A percentile compares a stretch with the other conserved stretches of the same genome.
These are phyloP conservation scores for Trypanosoma cruzi DNA, from an alignment of 208 protist genomes.

Conservation along the genomic window DNA sequence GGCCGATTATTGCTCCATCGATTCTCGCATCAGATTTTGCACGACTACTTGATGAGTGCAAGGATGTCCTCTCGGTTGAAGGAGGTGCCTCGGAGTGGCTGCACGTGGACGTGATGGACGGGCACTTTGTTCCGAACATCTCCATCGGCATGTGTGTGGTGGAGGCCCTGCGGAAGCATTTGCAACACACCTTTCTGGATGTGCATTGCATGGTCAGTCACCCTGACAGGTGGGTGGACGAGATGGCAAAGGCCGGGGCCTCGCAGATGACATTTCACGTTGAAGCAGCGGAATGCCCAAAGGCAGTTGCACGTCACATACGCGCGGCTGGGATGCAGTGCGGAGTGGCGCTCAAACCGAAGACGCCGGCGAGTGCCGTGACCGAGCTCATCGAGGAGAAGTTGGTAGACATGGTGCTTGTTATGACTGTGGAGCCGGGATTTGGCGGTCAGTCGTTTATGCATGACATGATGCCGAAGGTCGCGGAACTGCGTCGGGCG, in stretches of 20 bases:
- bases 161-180: conserved; percentile 81
- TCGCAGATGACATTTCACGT: conserved; percentile 95
- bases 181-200: conserved; percentile 92
- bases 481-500: conserved; percentile 77
- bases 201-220: conserved; percentile 97
- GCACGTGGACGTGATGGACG: conserved; percentile 98
- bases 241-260: conserved; percentile 90
- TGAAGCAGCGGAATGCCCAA: conserved; percentile 83
- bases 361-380: conserved; percentile 80
- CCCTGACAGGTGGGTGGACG: conserved; percentile 88
- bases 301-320: conserved; percentile 66
- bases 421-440: conserved; percentile 99
- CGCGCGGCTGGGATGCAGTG: conserved; percentile 84
- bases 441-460: conserved; percentile 99
- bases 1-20: conserved; percentile 86
- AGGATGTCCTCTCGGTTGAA: conserved; percentile 60
- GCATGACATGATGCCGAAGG: conserved; percentile 97
- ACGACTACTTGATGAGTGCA: conserved; percentile 79
- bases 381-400: conserved; percentile 68
- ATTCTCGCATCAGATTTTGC: conserved; percentile 93
- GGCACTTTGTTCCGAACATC: conserved; percentile 98
- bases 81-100: conserved; percentile 93
- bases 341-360: conserved; percentile 98
- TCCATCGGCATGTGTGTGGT: conserved; percentile 96
- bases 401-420: conserved; percentile 97